A percentile compares a stretch with the other conserved stretches of the same genome.
phyloP scores from a whole-genome alignment of 305 asterid genomes.

The Stenogyne calaminthoides region DNA sequence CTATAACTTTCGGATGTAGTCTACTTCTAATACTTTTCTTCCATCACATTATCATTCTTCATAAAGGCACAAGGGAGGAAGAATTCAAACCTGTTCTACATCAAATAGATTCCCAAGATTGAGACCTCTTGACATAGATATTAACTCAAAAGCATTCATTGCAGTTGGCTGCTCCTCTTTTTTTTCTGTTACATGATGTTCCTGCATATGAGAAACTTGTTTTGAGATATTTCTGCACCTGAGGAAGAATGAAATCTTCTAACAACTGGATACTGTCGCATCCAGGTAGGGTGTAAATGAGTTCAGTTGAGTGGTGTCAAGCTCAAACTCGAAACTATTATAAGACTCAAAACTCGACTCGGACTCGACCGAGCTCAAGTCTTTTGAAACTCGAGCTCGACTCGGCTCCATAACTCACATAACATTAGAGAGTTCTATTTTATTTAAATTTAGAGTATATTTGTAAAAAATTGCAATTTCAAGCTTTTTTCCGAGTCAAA shows the following conservation, averaged over 20 bases:
- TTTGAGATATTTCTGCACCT: not conserved
- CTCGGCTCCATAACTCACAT: too few relatives aligned
- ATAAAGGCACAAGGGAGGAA: slow-evolving; percentile 1
- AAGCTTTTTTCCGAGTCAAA: too few relatives aligned
- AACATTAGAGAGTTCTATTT: too few relatives aligned
- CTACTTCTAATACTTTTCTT: not conserved
- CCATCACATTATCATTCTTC: not conserved
- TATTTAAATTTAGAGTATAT: too few relatives aligned
- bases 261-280: too few relatives aligned
- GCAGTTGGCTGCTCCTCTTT: slow-evolving; percentile 85
- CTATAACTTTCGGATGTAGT: not conserved
- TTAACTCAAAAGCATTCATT: slow-evolving; percentile 95
- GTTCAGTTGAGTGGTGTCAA: too few relatives aligned
- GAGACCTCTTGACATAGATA: slow-evolving; percentile 94
- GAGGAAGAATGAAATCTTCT: not conserved
- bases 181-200: slow-evolving; percentile 80
- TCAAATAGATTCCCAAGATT: slow-evolving; percentile 94
- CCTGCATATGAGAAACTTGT: slow-evolving; percentile 45
- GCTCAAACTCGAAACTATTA: too few relatives aligned
- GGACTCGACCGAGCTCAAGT: too few relatives aligned
- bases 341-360: too few relatives aligned
- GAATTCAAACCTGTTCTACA: slow-evolving; percentile 56
- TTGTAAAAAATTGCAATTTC: too few relatives aligned
- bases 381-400: too few relatives aligned
- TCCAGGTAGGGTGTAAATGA: too few relatives aligned